phyloP scores from a whole-genome alignment of 2,329 filamentous ascomycete species.

The Trichophyton schoenleinii region DNA sequence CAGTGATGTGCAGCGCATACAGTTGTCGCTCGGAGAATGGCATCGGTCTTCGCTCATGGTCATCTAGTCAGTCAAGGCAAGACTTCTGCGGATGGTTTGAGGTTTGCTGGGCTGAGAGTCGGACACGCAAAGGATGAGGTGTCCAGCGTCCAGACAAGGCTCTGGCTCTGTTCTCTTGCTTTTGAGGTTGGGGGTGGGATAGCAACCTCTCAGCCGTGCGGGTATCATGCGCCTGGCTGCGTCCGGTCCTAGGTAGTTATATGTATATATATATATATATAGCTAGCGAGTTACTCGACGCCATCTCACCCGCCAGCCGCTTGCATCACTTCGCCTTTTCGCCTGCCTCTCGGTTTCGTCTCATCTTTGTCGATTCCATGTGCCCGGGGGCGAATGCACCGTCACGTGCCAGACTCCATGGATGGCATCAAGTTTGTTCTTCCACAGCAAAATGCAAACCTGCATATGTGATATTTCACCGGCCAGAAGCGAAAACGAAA shows the following conservation, averaged over 20 bases:
- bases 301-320: neutral
- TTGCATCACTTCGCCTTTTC: neutral
- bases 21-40: neutral
- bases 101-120: too few species aligned
- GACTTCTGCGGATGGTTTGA: too few species aligned
- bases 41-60: neutral
- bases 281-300: neutral
- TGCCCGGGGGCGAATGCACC: neutral
- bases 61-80: neutral
- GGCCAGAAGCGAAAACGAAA: neutral
- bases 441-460: too few species aligned
- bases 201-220: neutral
- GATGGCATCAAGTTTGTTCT: neutral
- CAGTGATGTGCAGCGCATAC: slow-evolving; percentile 9
- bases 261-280: neutral
- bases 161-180: neutral
- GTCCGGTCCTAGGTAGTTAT: too few species aligned
- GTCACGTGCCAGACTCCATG: neutral
- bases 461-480: neutral
- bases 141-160: too few species aligned
- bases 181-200: neutral
- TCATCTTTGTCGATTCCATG: neutral
- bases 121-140: too few species aligned
- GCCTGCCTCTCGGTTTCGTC: too few species aligned
- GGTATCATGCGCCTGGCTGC: neutral